Base-by-base conservation (phyloP, 148 eudicot genomes). In the Limonium bicolor region DNA sequence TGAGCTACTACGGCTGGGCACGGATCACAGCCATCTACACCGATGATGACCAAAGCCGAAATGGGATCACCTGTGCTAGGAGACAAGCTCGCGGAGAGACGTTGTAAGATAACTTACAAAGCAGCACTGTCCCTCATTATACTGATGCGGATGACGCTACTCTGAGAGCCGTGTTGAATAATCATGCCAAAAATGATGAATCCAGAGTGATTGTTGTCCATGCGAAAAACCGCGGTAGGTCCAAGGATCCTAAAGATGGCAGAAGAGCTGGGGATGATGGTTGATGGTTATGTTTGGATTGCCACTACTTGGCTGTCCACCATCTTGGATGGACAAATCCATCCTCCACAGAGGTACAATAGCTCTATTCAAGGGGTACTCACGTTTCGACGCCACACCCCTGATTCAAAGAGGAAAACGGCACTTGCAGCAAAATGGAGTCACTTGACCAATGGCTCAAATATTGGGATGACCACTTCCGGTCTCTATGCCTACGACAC, bases 401-500 rank as follows among this genome's bases (percentile, higher is more conserved):
- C 37, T n/a, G 53, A 48, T 7, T 48, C 53, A 1, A 20, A n/a
- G 1, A 17, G 6, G 15, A 48, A 31, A 27, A 48, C 34, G 20
- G 57, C 11, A 2, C 64, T 72, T 32, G 12, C 34, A 18, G 29
- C 60, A 5, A 27, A 58, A 20, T 67, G 72, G 77, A 43, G 35
- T 2, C 38, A 42, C 34, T 41, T 67, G 73, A 66, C 59, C 30
- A 58, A 46, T 1, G 37, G 52, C 8, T 46, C 69, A 0, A n/a
- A n/a, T n/a, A 14, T 60, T 28, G 63, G 60, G 33, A 34, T 72
- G 53, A 67, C 56, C 34, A 36, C 53, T 3, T 72, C 51, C 50
- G 77, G 61, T 23, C 47, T 72, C 19, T 67, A 63, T 40, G 77
- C 77, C 48, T 67, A 72, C 40, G 77, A 72, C 46, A 37, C 73